These are phyloP conservation scores for Lactarius hatsudake DNA, from an alignment of 768 basidiomycete species.

Conservation along the genomic window DNA sequence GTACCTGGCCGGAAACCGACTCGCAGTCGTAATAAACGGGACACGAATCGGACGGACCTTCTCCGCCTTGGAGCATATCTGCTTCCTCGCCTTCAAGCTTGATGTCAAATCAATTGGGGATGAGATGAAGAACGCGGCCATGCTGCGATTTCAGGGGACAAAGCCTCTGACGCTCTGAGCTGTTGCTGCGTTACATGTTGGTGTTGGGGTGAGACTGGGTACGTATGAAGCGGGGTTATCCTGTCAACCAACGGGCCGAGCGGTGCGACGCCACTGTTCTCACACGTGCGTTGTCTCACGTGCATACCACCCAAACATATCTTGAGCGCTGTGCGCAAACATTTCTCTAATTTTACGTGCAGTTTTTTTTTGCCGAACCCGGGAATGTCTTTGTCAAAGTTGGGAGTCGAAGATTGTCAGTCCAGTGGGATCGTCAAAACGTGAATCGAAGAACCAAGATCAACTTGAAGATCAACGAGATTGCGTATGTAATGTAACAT, in stretches of 20 bases:
- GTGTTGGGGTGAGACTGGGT: background rate
- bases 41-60: conserved; percentile 84
- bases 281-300: too few species aligned
- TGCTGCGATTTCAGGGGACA: conserved; percentile 30
- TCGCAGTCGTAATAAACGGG: conserved; percentile 97
- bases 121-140: conserved; percentile 91
- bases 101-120: conserved; percentile 91
- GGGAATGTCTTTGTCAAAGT: too few species aligned
- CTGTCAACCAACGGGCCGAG: too few species aligned
- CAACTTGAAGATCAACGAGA: too few species aligned
- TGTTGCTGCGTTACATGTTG: background rate
- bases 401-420: too few species aligned
- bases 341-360: too few species aligned
- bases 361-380: too few species aligned
- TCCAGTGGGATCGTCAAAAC: too few species aligned
- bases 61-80: conserved; percentile 85
- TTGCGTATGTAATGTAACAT: too few species aligned
- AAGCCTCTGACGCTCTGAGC: background rate
- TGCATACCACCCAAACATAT: too few species aligned
- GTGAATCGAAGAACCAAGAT: background rate
- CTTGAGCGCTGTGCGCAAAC: too few species aligned
- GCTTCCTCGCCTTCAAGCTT: conserved; percentile 87
- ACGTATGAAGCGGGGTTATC: background rate
- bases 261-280: too few species aligned
- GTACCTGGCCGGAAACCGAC: conserved; percentile 78